Evolutionary conservation across 371 early-diverging fungal species (phyloP), one percentile per base, ranked within the genome.

Genomic region (Choanephora cucurbitarum): DNA sequence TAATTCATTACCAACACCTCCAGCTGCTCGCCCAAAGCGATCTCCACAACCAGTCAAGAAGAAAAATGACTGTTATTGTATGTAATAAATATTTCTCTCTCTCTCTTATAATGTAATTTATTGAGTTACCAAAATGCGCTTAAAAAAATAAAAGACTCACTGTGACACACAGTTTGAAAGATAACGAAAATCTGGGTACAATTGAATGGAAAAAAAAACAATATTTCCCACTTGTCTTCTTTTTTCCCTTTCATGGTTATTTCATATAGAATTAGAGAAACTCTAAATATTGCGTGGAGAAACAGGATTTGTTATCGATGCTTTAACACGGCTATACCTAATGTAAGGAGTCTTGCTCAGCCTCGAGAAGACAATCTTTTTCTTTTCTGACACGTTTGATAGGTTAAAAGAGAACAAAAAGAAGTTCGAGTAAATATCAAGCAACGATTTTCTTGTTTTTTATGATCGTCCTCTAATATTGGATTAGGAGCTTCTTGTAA

Each of bases 341-440:
- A 37, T 24, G 51, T 50, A 50, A 40, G 13, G 10, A 40, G 28
- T 28, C 7, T 28, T 28, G 28, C 3, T 28, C 7, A 7, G 28
- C 28, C 28, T n/a, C 28, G 28, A 28, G 40, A 17, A n/a, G n/a
- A n/a, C n/a, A n/a, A n/a, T n/a, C n/a, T n/a, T n/a, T n/a, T n/a
- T n/a, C n/a, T n/a, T n/a, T n/a, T n/a, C n/a, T n/a, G 40, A 40
- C 28, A 28, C n/a, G 49, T 48, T 1, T 9, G 1, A 9, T 41
- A 51, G 51, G 7, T 40, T 33, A 43, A 40, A 19, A 34, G 50
- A 19, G 49, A 59, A 45, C 60, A 65, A 44, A 49, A 65, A 44
- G 57, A 59, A 60, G 65, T 65, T 23, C 31, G 65, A 46, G 65
- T 65, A 63, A 52, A 14, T 28, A 22, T n/a, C 24, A 48, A 32